These are phyloP conservation scores for Besnoitia besnoiti DNA, from an alignment of 169 alveolate genomes.

Conservation along the genomic window DNA sequence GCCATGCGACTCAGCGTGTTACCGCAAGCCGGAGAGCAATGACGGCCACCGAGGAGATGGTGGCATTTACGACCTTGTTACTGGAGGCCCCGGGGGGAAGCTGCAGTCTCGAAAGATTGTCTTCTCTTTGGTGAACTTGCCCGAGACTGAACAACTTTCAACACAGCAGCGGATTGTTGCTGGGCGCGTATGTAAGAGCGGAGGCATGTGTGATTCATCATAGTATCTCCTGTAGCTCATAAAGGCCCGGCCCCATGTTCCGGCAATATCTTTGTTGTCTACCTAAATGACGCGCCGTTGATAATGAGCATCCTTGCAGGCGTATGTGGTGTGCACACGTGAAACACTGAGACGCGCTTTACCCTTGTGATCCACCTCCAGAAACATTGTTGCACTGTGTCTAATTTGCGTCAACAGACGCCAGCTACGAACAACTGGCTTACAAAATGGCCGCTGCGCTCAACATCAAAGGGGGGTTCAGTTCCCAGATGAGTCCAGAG, in stretches of 20 bases:
- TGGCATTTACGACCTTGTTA: background rate
- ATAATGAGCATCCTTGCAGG: too few relatives aligned
- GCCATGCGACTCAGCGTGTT: background rate
- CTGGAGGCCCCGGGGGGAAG: background rate
- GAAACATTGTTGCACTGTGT: too few relatives aligned
- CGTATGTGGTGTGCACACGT: too few relatives aligned
- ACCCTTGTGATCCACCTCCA: too few relatives aligned
- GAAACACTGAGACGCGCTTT: too few relatives aligned
- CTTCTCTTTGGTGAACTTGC: background rate
- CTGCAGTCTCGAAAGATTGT: background rate
- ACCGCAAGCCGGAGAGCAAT: background rate
- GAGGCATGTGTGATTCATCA: too few relatives aligned
- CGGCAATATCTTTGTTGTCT: too few relatives aligned
- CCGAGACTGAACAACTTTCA: background rate
- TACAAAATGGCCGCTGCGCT: constrained; percentile 23
- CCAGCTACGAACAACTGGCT: background rate
- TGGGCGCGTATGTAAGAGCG: background rate
- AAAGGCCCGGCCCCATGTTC: too few relatives aligned
- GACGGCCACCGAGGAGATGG: constrained; percentile 17
- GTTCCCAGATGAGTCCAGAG: background rate
- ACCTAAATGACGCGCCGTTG: too few relatives aligned
- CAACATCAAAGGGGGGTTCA: background rate
- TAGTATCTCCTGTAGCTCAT: too few relatives aligned
- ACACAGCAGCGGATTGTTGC: background rate
- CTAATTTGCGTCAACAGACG: background rate